Evolutionary conservation across 1,139 yeast species (phyloP).

Genomic region (Taphrina populina): DNA sequence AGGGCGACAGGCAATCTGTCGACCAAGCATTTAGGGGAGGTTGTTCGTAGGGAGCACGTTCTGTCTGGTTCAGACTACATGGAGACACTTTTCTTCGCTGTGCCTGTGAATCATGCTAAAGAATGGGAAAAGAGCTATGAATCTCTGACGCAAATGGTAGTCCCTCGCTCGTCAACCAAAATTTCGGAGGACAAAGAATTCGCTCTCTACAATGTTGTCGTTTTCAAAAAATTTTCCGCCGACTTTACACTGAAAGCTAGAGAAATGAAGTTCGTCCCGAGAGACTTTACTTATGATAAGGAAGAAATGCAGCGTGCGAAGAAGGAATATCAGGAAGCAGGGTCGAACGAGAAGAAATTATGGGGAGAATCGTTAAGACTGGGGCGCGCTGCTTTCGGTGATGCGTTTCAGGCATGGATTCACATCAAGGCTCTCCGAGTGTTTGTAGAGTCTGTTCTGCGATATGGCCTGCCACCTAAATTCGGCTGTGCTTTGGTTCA

Average conservation of each 20-base stretch:
- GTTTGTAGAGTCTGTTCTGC: conserved; percentile 69
- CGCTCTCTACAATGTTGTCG: conserved; percentile 69
- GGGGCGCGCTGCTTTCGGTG: conserved; percentile 83
- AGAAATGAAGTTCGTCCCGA: conserved; percentile 86
- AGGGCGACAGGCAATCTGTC: conserved; percentile 91
- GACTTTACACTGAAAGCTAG: conserved; percentile 71
- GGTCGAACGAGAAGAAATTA: conserved; percentile 67
- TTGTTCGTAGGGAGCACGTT: conserved; percentile 80
- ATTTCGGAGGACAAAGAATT: conserved; percentile 74
- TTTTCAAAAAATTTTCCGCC: conserved; percentile 74
- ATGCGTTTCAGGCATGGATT: conserved; percentile 79
- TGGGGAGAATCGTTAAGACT: conserved; percentile 78
- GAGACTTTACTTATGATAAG: conserved; percentile 86
- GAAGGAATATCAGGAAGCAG: conserved; percentile 74
- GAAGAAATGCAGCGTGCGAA: conserved; percentile 56
- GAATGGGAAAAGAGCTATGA: conserved; percentile 56
- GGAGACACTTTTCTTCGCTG: conserved; percentile 78
- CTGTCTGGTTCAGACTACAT: conserved; percentile 82
- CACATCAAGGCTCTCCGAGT: conserved; percentile 72
- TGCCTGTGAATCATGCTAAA: conserved; percentile 55
- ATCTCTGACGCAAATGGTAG: conserved; percentile 73
- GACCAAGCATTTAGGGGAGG: conserved; percentile 82
- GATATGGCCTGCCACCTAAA: conserved; percentile 95
- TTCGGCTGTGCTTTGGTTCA: conserved; percentile 66
- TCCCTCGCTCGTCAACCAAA: conserved; percentile 79